phyloP scores from a whole-genome alignment of 495 filamentous ascomycete species.

The Hyaloscypha variabilis region DNA sequence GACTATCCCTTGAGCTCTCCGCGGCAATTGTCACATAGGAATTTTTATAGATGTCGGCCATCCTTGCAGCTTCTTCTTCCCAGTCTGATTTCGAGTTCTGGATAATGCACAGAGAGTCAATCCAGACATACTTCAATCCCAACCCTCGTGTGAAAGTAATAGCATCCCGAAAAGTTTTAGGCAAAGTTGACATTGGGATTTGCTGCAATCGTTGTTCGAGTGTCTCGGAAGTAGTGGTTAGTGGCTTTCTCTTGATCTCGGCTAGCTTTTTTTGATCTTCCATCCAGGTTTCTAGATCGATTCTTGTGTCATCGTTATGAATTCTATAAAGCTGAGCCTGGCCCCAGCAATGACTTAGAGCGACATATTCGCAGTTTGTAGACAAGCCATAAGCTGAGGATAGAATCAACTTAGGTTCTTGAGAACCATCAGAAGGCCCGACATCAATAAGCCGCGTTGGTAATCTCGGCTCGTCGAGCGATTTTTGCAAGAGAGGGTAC shows the following conservation, averaged over 20 bases:
- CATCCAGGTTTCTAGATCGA: background rate
- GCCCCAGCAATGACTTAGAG: constrained; percentile 18
- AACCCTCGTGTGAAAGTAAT: constrained; percentile 7
- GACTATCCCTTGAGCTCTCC: background rate
- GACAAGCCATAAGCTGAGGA: background rate
- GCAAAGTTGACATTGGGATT: constrained; percentile 11
- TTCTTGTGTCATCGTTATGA: background rate
- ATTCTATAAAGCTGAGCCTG: background rate
- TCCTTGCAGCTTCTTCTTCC: constrained; percentile 13
- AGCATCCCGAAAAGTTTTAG: constrained; percentile 16
- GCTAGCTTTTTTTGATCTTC: background rate
- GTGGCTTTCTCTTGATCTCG: background rate
- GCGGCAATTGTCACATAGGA: constrained; percentile 31
- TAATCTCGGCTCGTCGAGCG: too few species aligned
- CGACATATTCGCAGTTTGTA: background rate
- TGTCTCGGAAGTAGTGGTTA: constrained; percentile 3
- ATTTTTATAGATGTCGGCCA: constrained; percentile 24
- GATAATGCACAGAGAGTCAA: too few species aligned
- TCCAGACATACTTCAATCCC: constrained; percentile 14
- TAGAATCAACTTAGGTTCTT: constrained; percentile 13
- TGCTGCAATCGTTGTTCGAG: constrained; percentile 4
- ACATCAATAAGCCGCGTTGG: constrained; percentile 12
- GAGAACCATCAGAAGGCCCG: constrained; percentile 5
- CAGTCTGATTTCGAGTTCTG: constrained; percentile 15
- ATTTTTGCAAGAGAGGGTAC: too few species aligned